Evolutionary conservation across 2,329 filamentous ascomycete species (phyloP).

Genomic region (Beauveria bassiana): DNA sequence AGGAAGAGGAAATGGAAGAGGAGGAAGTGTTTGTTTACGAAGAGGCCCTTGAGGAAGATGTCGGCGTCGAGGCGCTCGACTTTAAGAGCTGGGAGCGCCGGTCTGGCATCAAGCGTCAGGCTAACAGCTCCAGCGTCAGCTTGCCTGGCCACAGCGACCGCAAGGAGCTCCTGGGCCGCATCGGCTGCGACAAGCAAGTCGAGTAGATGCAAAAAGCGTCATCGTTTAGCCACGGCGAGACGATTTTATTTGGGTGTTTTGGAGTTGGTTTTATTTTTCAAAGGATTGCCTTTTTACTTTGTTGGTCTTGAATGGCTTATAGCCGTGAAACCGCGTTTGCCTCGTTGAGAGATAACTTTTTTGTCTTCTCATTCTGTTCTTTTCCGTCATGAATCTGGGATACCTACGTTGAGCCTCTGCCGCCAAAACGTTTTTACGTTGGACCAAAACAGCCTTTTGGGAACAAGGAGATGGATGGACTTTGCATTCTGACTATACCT

Average conservation of each 20-base stretch:
- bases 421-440: neutral
- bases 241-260: neutral
- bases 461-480: neutral
- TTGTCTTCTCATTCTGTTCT: neutral
- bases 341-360: neutral
- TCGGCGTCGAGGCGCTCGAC: slow-evolving; percentile 64
- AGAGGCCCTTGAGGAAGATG: slow-evolving; percentile 62
- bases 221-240: neutral
- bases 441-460: neutral
- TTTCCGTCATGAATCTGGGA: slow-evolving; percentile 1
- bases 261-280: neutral
- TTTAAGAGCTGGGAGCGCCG: slow-evolving; percentile 56
- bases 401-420: slow-evolving; percentile 7
- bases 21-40: slow-evolving; percentile 47
- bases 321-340: neutral
- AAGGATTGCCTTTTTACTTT: neutral
- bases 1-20: slow-evolving; percentile 54
- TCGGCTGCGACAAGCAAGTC: slow-evolving; percentile 73
- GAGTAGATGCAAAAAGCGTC: slow-evolving; percentile 25
- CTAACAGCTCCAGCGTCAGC: slow-evolving; percentile 52
- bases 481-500: slow-evolving; percentile 8
- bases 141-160: slow-evolving; percentile 65
- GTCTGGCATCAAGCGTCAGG: slow-evolving; percentile 45
- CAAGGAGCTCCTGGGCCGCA: slow-evolving; percentile 73
- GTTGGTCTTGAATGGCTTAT: neutral